Base-by-base conservation (phyloP, 768 basidiomycete genomes). In the Sporobolomyces roseus region DNA sequence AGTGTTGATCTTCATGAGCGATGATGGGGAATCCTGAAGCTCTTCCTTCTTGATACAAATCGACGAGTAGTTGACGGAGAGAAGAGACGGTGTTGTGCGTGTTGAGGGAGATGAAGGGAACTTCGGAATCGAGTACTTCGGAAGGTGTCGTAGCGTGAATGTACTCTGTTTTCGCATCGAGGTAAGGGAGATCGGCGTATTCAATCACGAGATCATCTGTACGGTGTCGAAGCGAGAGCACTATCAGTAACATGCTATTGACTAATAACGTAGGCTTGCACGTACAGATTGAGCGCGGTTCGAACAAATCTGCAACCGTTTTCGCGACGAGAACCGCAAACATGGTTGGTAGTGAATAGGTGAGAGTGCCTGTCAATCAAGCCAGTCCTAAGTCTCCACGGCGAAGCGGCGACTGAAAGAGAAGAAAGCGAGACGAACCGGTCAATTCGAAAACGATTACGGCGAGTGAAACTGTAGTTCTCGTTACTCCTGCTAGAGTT, bases 371-470 rank as follows among this genome's bases (percentile, higher is more conserved):
- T 5, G 12, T 45, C n/a, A n/a, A n/a, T n/a, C n/a, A n/a, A n/a
- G n/a, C 41, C n/a, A n/a, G n/a, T n/a, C n/a, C n/a, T n/a, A n/a
- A n/a, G n/a, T n/a, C n/a, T n/a, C n/a, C n/a, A n/a, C n/a, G n/a
- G n/a, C n/a, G n/a, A n/a, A n/a, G n/a, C n/a, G n/a, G n/a, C n/a
- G n/a, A n/a, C n/a, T n/a, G n/a, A n/a, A n/a, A n/a, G n/a, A n/a
- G n/a, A n/a, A n/a, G n/a, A n/a, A n/a, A n/a, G 56, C 53, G n/a
- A n/a, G n/a, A n/a, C n/a, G n/a, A n/a, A n/a, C n/a, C n/a, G n/a
- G n/a, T n/a, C 9, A 69, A 55, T 60, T 98, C 94, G 76, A 97
- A 91, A 81, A 88, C 91, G 79, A 98, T 99, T 58, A 98, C 96
- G 5, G 92, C 92, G 63, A 97, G 83, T 0, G 92, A 93, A 30